phyloP scores from a whole-genome alignment of 495 filamentous ascomycete genomes.

The Penicillium canariense region DNA sequence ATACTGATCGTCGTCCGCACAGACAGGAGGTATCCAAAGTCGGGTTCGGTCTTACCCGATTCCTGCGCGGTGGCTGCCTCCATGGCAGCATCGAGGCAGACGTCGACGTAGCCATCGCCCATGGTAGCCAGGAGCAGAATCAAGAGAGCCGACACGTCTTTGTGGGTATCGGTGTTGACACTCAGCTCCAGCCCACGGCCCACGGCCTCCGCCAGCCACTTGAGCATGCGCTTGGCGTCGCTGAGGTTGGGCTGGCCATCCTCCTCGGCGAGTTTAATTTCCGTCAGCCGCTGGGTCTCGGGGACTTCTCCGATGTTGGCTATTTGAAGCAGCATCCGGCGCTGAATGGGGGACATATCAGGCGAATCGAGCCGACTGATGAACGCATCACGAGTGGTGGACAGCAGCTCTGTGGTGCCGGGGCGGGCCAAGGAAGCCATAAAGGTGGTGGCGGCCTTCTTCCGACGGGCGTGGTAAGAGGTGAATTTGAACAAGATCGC shows the following conservation, averaged over 20 bases:
- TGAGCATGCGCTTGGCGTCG: conserved; percentile 94
- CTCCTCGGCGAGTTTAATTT: conserved; percentile 85
- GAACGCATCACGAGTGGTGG: conserved; percentile 76
- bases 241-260: conserved; percentile 80
- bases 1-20: conserved; percentile 82
- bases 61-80: conserved; percentile 76
- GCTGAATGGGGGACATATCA: conserved; percentile 78
- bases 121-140: conserved; percentile 83
- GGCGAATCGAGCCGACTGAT: conserved; percentile 80
- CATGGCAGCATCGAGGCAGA: conserved; percentile 81
- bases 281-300: conserved; percentile 53
- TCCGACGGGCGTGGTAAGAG: conserved; percentile 80
- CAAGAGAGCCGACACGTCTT: conserved; percentile 85
- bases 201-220: conserved; percentile 95
- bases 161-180: conserved; percentile 82
- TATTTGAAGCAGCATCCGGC: conserved; percentile 79
- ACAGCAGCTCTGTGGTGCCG: conserved; percentile 69
- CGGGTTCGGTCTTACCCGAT: conserved; percentile 75
- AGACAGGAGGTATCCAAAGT: conserved; percentile 76
- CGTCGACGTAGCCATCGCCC: conserved; percentile 93
- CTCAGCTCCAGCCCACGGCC: conserved; percentile 88
- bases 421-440: conserved; percentile 87
- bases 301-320: conserved; percentile 62
- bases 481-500: conserved; percentile 94
- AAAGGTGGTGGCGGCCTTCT: conserved; percentile 84